Evolutionary conservation across 2,329 filamentous ascomycete species (phyloP).

Genomic region (Ophiostoma populinum): DNA sequence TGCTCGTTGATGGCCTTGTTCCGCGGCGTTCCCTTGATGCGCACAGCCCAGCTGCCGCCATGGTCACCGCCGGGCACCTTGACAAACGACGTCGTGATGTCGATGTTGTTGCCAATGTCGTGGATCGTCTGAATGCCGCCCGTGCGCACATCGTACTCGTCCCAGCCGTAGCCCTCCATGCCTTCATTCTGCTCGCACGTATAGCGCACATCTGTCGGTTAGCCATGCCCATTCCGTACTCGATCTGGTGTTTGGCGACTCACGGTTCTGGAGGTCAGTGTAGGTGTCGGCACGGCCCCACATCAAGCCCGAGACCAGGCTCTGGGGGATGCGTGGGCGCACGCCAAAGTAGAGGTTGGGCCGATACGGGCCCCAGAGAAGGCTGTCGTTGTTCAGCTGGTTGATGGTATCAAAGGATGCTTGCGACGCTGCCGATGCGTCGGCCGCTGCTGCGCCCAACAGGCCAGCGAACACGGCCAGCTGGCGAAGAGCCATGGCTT

Average conservation of each 20-base stretch:
- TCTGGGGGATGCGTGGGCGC: conserved; percentile 63
- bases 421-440: conserved; percentile 5
- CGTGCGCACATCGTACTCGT: conserved; percentile 79
- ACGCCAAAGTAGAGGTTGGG: conserved; percentile 92
- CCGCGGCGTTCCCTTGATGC: conserved; percentile 67
- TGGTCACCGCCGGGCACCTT: conserved; percentile 75
- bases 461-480: conserved; percentile 8
- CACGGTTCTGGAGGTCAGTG: conserved; percentile 56
- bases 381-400: conserved; percentile 55
- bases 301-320: conserved; percentile 66
- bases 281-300: conserved; percentile 80
- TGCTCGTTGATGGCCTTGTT: not conserved
- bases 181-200: conserved; percentile 92
- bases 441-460: conserved; percentile 6
- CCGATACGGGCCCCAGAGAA: conserved; percentile 92
- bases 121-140: conserved; percentile 84
- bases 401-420: conserved; percentile 26
- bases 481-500: conserved; percentile 12
- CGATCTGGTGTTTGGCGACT: no score
- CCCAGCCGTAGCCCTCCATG: conserved; percentile 94
- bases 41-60: conserved; percentile 81
- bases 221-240: no score
- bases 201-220: conserved; percentile 56
- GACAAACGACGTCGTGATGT: conserved; percentile 84
- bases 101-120: conserved; percentile 72